phyloP scores from a whole-genome alignment of 2,329 filamentous ascomycete species.

The Chaetoscypha palmicola region DNA sequence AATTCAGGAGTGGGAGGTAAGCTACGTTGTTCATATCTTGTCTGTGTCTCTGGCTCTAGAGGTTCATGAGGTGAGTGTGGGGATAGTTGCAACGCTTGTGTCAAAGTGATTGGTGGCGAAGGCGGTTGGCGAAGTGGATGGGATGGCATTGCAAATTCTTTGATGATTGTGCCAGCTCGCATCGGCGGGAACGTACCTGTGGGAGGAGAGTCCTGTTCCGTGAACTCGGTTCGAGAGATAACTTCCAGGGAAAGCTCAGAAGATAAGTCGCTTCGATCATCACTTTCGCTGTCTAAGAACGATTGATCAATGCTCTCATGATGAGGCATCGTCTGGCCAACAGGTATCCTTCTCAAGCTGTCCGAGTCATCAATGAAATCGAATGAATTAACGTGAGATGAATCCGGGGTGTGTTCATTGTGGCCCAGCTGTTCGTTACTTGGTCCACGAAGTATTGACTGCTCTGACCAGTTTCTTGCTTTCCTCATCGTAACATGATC shows the following conservation, averaged over 20 bases:
- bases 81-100: slow-evolving; percentile 40
- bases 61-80: slow-evolving; percentile 36
- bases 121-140: slow-evolving; percentile 30
- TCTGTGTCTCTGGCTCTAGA: slow-evolving; percentile 25
- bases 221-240: slow-evolving; percentile 29
- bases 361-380: slow-evolving; percentile 48
- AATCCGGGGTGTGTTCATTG: slow-evolving; percentile 22
- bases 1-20: slow-evolving; percentile 29
- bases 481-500: slow-evolving; percentile 42
- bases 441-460: slow-evolving; percentile 46
- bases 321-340: slow-evolving; percentile 15
- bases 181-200: slow-evolving; percentile 31
- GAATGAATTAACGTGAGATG: slow-evolving; percentile 40
- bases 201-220: slow-evolving; percentile 26
- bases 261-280: slow-evolving; percentile 48
- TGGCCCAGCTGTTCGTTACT: slow-evolving; percentile 33
- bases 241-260: slow-evolving; percentile 54
- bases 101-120: slow-evolving; percentile 42
- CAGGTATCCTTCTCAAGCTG: slow-evolving; percentile 34
- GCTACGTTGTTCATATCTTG: slow-evolving; percentile 8
- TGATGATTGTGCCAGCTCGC: slow-evolving; percentile 21
- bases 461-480: slow-evolving; percentile 46
- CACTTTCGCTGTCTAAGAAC: slow-evolving; percentile 30
- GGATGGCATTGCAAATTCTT: slow-evolving; percentile 24
- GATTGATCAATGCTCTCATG: slow-evolving; percentile 31